Conservation (phyloP, 2,329 filamentous ascomycete species). For the Colletotrichum sublineola region DNA sequence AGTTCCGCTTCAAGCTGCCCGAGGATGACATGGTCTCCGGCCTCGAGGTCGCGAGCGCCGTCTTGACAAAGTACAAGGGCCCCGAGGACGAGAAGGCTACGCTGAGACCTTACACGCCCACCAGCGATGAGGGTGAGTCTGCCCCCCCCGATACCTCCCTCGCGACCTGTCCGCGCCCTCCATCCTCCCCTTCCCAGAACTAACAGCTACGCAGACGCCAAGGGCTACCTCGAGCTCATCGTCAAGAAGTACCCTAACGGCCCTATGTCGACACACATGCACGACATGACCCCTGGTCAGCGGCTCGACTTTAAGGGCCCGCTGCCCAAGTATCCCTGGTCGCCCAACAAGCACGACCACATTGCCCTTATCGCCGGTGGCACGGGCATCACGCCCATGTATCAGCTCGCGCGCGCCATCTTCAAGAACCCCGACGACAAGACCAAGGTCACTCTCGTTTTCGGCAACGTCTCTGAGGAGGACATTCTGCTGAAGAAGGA, state of each 20-base stretch:
- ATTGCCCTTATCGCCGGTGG: conserved; percentile 91
- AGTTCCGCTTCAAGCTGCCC: conserved; percentile 87
- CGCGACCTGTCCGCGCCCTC: neutral
- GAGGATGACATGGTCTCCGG: conserved; percentile 88
- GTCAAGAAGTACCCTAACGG: conserved; percentile 93
- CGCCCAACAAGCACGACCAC: conserved; percentile 92
- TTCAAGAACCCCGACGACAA: conserved; percentile 97
- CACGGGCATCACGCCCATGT: conserved; percentile 98
- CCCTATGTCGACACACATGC: conserved; percentile 91
- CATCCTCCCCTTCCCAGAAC: neutral
- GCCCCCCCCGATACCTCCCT: conserved; percentile 6
- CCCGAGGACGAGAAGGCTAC: conserved; percentile 86
- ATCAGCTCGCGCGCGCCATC: conserved; percentile 90
- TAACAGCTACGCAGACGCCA: conserved; percentile 66
- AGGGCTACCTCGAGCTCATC: conserved; percentile 87
- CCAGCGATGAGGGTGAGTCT: conserved; percentile 81
- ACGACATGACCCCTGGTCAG: conserved; percentile 85
- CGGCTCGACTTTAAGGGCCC: conserved; percentile 93
- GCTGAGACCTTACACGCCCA: conserved; percentile 92
- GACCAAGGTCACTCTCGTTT: conserved; percentile 97
- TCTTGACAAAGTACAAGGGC: conserved; percentile 93
- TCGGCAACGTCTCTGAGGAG: conserved; percentile 89
- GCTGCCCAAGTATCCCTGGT: conserved; percentile 92
- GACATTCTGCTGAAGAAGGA: conserved; percentile 94
- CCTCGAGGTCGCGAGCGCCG: conserved; percentile 83